phyloP scores from a whole-genome alignment of 2,329 filamentous ascomycete species.

The Colletotrichum spaethianum region DNA sequence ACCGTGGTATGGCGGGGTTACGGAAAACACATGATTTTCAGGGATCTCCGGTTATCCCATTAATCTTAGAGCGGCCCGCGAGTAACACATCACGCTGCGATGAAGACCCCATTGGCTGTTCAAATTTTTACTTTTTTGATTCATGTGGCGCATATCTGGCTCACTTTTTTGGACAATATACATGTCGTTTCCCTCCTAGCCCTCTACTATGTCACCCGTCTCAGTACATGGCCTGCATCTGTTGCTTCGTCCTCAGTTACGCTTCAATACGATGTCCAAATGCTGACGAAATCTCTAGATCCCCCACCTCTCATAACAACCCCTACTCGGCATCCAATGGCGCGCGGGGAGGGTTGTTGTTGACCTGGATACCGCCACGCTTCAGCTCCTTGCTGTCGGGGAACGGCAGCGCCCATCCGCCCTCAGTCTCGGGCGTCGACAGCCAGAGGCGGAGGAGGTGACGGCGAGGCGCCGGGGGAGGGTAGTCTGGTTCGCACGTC shows the following conservation, averaged over 20 bases:
- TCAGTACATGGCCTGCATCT: not conserved
- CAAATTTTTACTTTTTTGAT: not conserved
- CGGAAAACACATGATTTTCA: not conserved
- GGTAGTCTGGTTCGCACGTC: constrained; percentile 57
- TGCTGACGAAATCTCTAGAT: not conserved
- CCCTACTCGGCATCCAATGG: constrained; percentile 83
- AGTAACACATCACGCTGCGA: not conserved
- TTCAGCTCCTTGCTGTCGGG: constrained; percentile 87
- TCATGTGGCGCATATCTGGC: not conserved
- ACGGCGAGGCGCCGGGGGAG: constrained; percentile 77
- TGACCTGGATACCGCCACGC: constrained; percentile 89
- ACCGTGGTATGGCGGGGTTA: not conserved
- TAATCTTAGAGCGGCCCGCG: not conserved
- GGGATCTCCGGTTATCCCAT: not conserved
- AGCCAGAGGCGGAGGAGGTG: constrained; percentile 91
- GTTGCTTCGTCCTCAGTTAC: not conserved
- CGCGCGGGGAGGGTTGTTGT: constrained; percentile 82
- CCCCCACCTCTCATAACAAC: not conserved
- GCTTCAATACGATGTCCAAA: not conserved
- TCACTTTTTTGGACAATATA: not conserved
- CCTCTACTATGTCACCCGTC: not conserved
- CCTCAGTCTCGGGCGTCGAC: constrained; percentile 84
- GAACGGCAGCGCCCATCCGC: constrained; percentile 88
- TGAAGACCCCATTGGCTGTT: too few relatives aligned
- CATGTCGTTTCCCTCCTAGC: not conserved